Evolutionary conservation across 1,139 yeast genomes (phyloP), one percentile per base, ranked within the genome.

Genomic region (Torulaspora pretoriensis): DNA sequence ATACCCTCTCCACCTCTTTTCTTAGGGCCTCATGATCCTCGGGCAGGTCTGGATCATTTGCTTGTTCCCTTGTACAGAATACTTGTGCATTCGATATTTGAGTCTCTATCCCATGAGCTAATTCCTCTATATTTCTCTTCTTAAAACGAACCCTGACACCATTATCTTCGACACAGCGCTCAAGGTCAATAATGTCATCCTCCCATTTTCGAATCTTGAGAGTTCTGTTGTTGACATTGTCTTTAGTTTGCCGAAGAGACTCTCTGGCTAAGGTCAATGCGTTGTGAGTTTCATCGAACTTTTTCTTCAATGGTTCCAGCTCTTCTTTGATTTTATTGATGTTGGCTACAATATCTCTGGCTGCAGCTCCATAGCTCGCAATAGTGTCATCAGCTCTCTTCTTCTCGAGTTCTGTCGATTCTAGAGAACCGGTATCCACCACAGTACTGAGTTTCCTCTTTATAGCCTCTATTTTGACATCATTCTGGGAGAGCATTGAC

Each of bases 361-460:
- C 49, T 1, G 67, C 56, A 7, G 52, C 51, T 14, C 52, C 47
- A 41, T 63, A 63, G 8, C 60, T 50, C 3, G 44, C 45, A 6
- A 60, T 51, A 3, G 66, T 66, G 9, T 60, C 55, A 30, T 63
- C 51, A n/a, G 56, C 55, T 2, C 49, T 53, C 3, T 45, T 46
- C 12, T 49, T 54, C 26, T 69, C 70, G 13, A 61, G 68, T 4
- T 49, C 52, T 22, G 63, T 57, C 1, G 68, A 65, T 8, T 66
- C 69, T 16, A 69, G 48, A 23, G 55, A 63, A 9, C 73, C 73
- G 2, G 71, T 65, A 44, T 73, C 74, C 16, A 64, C 68, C 7
- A 49, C 70, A 55, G 46, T 69, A 63, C 42, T 64, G 7, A 53
- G 46, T 39, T 50, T 61, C 47, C 36, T 51, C 36, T 60, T 52